Base-by-base conservation (phyloP, 768 basidiomycete genomes). In the Tylopilus plumbeoviolaceoides region DNA sequence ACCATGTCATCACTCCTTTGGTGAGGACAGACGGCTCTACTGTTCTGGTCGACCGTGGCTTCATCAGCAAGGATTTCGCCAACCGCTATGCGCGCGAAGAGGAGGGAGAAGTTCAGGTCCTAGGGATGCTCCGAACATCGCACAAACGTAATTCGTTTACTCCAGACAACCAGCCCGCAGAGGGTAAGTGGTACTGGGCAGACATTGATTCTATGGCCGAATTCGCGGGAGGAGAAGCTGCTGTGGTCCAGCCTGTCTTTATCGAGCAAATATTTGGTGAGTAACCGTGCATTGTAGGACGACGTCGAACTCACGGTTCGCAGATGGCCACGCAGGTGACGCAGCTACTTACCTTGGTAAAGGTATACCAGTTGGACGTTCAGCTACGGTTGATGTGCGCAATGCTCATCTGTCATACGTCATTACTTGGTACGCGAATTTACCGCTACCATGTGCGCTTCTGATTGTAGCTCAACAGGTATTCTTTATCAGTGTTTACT, bases 351-450 rank as follows among this genome's bases (percentile, higher is more conserved):
- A 75, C 51, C 62, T 91, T 17, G 68, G 72, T 6, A 84, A 82
- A 54, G 97, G 94, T 14, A 76, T 87, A 43, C 97, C 97, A 3
- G 73, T 98, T 43, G 97, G 95, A 39, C 83, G 92, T 46, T 70
- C 85, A 21, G 81, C 92, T 4, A 81, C 82, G 2, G 83, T 98
- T 23, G 92, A 98, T 62, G 73, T 99, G 42, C 79, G 97, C 44
- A 99, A 99, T 69, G 83, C 91, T 35, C 97, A 99, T 72, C 77
- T 91, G 7, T 94, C 92, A 11, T 99, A 99, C 71, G 91, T 97
- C 5, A 80, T 89, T 14, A 99, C 95, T 11, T 99, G 97, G 97
- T 94, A 65, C 33, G 78, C 64, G 33, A 51, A 33, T 6, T 36
- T 51, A 43, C 48, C 30, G 14, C 21, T 38, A 14, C 42, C 30